Evolutionary conservation across 306 rosid genomes (phyloP), one percentile per base, ranked within the genome.

Genomic region (Quercus rubra): DNA sequence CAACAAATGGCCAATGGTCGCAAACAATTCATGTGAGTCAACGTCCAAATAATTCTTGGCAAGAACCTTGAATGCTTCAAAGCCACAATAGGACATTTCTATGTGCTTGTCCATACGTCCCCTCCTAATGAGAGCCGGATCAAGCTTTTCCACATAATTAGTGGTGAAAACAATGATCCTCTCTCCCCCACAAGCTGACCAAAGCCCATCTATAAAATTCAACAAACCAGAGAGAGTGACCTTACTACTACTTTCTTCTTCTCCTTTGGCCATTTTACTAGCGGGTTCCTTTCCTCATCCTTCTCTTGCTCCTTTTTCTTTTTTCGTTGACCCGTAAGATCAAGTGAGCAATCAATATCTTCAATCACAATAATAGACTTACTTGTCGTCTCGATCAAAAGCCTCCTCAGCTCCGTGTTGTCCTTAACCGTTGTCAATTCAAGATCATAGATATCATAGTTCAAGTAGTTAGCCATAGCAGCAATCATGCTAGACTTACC

Each of bases 311-410:
- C 15, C 52, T 46, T 46, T 11, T 46, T 46, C 52, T 46, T 46
- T 1, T 9, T 46, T 11, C 52, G 52, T 46, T 46, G 52, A 9
- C 90, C 85, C 0, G 90, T 87, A 13, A 84, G 90, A 79, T 87
- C 88, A 35, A 87, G 88, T 0, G 90, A 87, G 70, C 90, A 87
- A 63, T 87, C 90, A 49, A 84, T 84, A 25, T 84, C 90, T 62
- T 84, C 88, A 1, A 87, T 82, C 56, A 84, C 85, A 33, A 77
- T 78, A 2, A 87, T 83, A 1, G 90, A 55, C 83, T 87, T 84
- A 61, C 61, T 87, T 3, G 90, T 73, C 0, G 75, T 79, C 10
- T 87, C 86, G 3, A 85, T 87, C 55, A 84, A 63, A 23, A 87
- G 27, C 80, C 74, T 79, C 77, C 77, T 82, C 79, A 84, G 76